phyloP scores from a whole-genome alignment of 2,329 filamentous ascomycete species.

The Colletotrichum truncatum region DNA sequence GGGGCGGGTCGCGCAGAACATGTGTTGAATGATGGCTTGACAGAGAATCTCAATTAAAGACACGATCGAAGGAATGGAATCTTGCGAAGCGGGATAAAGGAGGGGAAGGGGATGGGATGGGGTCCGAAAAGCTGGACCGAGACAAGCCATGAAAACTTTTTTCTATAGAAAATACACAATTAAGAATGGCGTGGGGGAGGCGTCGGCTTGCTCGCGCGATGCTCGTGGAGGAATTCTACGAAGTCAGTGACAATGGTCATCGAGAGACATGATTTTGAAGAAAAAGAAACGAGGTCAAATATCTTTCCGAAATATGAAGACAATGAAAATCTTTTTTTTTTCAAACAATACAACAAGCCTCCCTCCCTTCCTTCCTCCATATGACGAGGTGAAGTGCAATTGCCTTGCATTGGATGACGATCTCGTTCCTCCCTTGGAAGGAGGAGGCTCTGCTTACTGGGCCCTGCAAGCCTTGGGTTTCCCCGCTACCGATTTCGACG shows the following conservation, averaged over 20 bases:
- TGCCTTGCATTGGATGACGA: neutral
- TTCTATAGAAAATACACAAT: too few species aligned
- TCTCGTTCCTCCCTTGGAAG: conserved; percentile 10
- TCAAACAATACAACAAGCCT: too few species aligned
- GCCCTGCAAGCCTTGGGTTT: neutral
- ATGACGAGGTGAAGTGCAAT: neutral
- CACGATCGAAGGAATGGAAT: neutral
- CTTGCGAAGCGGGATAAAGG: neutral
- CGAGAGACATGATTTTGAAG: too few species aligned
- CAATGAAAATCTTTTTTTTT: too few species aligned
- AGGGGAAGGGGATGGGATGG: neutral
- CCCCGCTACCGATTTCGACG: neutral
- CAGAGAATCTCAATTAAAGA: neutral
- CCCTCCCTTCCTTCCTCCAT: neutral
- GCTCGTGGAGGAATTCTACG: neutral
- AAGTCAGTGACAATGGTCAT: too few species aligned
- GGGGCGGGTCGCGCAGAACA: conserved; percentile 1
- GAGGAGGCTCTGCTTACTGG: conserved; percentile 10
- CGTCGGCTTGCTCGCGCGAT: neutral
- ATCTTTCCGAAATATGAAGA: too few species aligned
- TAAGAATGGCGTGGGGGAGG: neutral
- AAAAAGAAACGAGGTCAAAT: too few species aligned
- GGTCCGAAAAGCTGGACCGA: conserved; percentile 14
- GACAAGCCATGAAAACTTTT: neutral
- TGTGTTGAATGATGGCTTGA: neutral